A percentile compares a stretch with the other conserved stretches of the same genome.
Evolutionary conservation across 2,329 filamentous ascomycete species (phyloP).

Genomic region (Paecilomyces variotii): DNA sequence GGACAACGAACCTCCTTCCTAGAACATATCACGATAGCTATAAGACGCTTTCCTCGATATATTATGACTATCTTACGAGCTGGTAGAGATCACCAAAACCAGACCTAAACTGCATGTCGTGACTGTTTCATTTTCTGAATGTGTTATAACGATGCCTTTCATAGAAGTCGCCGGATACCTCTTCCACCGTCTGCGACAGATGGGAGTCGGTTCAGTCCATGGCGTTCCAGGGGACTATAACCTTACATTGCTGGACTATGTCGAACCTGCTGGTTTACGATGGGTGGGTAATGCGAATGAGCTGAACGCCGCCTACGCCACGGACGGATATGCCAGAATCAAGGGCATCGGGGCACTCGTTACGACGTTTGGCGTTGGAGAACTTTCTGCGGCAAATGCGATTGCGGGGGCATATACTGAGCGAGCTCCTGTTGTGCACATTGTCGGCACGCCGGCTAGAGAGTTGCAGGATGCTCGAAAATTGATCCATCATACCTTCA

Average conservation of each 20-base stretch:
- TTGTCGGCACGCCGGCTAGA: neutral
- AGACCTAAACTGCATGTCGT: too few species aligned
- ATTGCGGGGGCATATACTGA: neutral
- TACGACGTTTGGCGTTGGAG: neutral
- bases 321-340: neutral
- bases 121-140: too few species aligned
- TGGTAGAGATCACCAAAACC: too few species aligned
- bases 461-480: neutral
- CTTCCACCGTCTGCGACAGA: conserved; percentile 31
- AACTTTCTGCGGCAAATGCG: neutral
- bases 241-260: conserved; percentile 44
- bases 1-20: too few species aligned
- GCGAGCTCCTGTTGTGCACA: neutral
- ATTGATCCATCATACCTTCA: neutral
- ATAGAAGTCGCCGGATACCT: conserved; percentile 24
- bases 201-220: conserved; percentile 32
- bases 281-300: neutral
- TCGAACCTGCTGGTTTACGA: conserved; percentile 16
- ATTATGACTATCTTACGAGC: too few species aligned
- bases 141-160: too few species aligned
- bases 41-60: too few species aligned
- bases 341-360: neutral
- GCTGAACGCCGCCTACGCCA: neutral
- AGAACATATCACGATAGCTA: too few species aligned
- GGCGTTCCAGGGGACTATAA: conserved; percentile 42